Conservation (phyloP, 2,329 filamentous ascomycete genomes). For the Trichophyton schoenleinii region DNA sequence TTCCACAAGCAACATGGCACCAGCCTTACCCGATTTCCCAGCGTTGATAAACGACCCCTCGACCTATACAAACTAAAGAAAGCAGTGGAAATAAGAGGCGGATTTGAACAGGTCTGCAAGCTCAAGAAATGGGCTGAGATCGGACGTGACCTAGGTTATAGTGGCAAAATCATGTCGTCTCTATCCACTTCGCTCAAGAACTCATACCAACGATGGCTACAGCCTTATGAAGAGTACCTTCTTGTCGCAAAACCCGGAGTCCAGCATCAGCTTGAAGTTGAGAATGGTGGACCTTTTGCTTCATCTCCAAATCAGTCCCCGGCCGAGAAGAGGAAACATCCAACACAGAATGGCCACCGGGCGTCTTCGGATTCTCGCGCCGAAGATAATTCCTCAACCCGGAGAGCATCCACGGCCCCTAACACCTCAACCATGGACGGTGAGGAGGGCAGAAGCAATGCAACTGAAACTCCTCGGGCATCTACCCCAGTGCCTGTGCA, state of each 20-base stretch:
- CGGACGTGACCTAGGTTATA: conserved; percentile 89
- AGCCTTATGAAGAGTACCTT: conserved; percentile 92
- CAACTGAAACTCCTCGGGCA: conserved; percentile 24
- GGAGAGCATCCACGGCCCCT: conserved; percentile 41
- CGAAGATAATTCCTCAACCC: conserved; percentile 57
- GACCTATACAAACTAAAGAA: conserved; percentile 95
- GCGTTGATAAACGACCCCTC: conserved; percentile 92
- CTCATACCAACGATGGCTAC: conserved; percentile 92
- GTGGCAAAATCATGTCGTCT: conserved; percentile 99
- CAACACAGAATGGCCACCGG: conserved; percentile 29
- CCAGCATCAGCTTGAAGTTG: conserved; percentile 86
- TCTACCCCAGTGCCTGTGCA: conserved; percentile 21
- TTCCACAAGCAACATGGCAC: conserved; percentile 96
- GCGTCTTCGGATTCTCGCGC: conserved; percentile 37
- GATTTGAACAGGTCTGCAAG: conserved; percentile 94
- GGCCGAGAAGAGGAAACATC: conserved; percentile 43
- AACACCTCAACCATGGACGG: conserved; percentile 41
- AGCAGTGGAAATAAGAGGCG: conserved; percentile 84
- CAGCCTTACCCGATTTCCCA: conserved; percentile 85
- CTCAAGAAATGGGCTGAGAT: conserved; percentile 99
- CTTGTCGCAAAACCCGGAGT: conserved; percentile 83
- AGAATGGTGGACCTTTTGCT: conserved; percentile 84
- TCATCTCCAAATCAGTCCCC: conserved; percentile 64
- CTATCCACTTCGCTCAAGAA: conserved; percentile 96
- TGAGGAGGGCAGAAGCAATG: conserved; percentile 22